These are phyloP conservation scores for Fusarium caatingaense DNA, from an alignment of 2,329 filamentous ascomycete genomes.

Conservation along the genomic window DNA sequence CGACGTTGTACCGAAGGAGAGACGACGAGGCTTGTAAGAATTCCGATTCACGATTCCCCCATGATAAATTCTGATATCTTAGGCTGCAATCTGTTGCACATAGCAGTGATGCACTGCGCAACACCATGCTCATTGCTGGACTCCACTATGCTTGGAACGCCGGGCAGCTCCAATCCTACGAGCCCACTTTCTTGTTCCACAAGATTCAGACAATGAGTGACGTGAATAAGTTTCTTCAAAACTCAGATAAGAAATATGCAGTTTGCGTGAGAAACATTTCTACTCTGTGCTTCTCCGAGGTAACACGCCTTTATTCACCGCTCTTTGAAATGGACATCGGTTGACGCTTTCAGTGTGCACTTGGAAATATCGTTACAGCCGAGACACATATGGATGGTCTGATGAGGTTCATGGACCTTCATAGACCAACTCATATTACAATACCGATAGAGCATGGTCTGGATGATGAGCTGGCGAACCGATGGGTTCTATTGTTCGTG, in stretches of 20 bases:
- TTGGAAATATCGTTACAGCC: slow-evolving; percentile 28
- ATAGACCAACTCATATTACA: not conserved
- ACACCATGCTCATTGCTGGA: slow-evolving; percentile 37
- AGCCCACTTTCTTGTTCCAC: slow-evolving; percentile 37
- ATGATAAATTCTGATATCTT: fast-evolving
- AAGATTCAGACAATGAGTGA: slow-evolving; percentile 36
- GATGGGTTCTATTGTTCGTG: slow-evolving; percentile 36
- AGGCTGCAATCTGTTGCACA: slow-evolving; percentile 24
- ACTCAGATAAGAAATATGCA: not conserved
- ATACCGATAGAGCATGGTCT: not conserved
- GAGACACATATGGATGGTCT: slow-evolving; percentile 38
- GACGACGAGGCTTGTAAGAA: slow-evolving; percentile 7
- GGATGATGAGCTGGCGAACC: slow-evolving; percentile 34
- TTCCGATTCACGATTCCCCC: fast-evolving
- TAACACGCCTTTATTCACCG: not conserved
- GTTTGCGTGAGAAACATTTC: slow-evolving; percentile 33
- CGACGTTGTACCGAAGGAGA: slow-evolving; percentile 9
- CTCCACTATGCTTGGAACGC: slow-evolving; percentile 38
- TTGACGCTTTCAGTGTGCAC: slow-evolving; percentile 17
- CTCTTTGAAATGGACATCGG: fast-evolving
- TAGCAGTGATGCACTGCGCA: slow-evolving; percentile 27
- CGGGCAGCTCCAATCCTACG: slow-evolving; percentile 26
- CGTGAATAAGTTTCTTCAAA: slow-evolving; percentile 22
- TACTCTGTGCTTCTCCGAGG: slow-evolving; percentile 37
- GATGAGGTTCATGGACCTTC: slow-evolving; percentile 37